phyloP scores from a whole-genome alignment of 371 early-diverging fungal genomes.

The Capniomyces stellatus region DNA sequence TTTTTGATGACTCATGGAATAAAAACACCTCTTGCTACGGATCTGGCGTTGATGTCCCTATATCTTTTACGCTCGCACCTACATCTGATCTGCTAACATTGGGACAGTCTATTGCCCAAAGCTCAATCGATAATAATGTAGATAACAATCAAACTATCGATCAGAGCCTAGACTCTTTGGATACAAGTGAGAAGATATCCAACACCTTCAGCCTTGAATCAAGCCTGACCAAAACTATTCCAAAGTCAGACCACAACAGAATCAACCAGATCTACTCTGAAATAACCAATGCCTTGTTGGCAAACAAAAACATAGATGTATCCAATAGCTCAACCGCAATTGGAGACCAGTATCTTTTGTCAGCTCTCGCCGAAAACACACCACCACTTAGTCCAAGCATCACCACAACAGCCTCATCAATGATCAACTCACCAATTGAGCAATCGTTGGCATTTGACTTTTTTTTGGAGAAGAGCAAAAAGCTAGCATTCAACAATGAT shows the following conservation, averaged over 20 bases:
- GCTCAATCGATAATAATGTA: not conserved
- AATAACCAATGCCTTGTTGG: not conserved
- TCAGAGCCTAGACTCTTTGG: not conserved
- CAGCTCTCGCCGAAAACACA: slow-evolving; percentile 1
- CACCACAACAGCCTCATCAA: not conserved
- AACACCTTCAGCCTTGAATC: not conserved
- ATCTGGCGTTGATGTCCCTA: slow-evolving; percentile 1
- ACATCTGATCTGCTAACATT: not conserved
- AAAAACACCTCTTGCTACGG: not conserved
- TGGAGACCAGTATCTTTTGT: not conserved
- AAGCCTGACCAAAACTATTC: not conserved
- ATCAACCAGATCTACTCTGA: not conserved
- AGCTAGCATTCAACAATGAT: not conserved
- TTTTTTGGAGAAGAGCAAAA: not conserved
- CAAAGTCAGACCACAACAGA: not conserved
- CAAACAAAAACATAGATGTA: not conserved
- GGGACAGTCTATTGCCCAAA: not conserved
- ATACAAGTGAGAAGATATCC: not conserved
- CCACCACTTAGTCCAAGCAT: slow-evolving; percentile 5
- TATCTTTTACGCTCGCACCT: slow-evolving; percentile 1
- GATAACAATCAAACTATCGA: no score
- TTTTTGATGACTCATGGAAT: not conserved
- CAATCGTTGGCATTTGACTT: not conserved
- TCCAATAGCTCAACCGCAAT: not conserved
- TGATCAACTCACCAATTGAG: not conserved